Conservation (phyloP, 2,329 filamentous ascomycete genomes). For the Fusarium albidum region DNA sequence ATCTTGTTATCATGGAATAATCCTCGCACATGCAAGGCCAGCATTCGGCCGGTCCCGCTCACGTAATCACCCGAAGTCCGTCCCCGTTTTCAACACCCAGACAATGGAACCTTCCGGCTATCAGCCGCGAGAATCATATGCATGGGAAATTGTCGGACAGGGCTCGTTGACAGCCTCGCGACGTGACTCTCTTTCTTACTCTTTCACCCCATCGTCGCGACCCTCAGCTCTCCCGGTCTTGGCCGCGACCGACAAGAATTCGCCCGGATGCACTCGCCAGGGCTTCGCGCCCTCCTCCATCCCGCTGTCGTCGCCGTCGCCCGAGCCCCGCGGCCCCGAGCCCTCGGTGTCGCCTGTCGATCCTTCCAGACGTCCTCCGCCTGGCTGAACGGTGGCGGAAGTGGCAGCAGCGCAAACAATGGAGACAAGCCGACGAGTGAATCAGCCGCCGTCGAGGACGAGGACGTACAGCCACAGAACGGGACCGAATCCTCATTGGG, state of each 20-base stretch:
- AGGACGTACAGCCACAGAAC: slow-evolving; percentile 40
- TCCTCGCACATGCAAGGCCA: too few species aligned
- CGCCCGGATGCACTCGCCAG: slow-evolving; percentile 45
- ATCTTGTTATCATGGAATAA: too few species aligned
- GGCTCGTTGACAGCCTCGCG: slow-evolving; percentile 26
- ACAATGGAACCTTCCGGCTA: slow-evolving; percentile 5
- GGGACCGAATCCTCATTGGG: slow-evolving; percentile 39
- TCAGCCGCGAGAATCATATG: slow-evolving; percentile 3
- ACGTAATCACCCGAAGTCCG: slow-evolving; percentile 25
- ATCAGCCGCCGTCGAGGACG: slow-evolving; percentile 37
- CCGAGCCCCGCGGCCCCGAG: slow-evolving; percentile 34
- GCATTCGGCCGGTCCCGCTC: background rate
- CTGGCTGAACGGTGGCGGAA: slow-evolving; percentile 29
- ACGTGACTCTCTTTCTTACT: slow-evolving; percentile 5
- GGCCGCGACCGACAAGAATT: slow-evolving; percentile 26
- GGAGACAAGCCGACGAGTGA: slow-evolving; percentile 42
- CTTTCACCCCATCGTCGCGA: slow-evolving; percentile 2
- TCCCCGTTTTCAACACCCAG: background rate
- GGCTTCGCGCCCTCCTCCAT: slow-evolving; percentile 41
- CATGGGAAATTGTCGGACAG: slow-evolving; percentile 29
- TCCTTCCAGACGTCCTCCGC: slow-evolving; percentile 33
- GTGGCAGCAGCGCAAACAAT: slow-evolving; percentile 29
- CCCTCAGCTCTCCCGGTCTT: slow-evolving; percentile 6
- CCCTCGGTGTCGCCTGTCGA: slow-evolving; percentile 26
- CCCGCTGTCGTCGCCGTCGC: slow-evolving; percentile 36